Conservation (phyloP, 768 basidiomycete genomes). For the Boletus coccyginus region DNA sequence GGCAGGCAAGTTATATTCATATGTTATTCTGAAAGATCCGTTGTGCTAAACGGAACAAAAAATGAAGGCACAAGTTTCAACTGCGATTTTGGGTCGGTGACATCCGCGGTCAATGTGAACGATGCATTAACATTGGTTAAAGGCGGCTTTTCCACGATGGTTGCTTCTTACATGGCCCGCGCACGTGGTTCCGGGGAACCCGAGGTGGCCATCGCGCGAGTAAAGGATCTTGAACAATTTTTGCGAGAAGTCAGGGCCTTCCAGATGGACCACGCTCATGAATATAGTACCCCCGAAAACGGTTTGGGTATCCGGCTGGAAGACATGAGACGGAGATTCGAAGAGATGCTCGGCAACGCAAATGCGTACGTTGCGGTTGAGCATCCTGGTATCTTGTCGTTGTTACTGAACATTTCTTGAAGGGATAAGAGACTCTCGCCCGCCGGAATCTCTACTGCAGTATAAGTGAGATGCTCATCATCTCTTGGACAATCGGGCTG, state of each 20-base stretch:
- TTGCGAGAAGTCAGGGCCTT: slow-evolving; percentile 61
- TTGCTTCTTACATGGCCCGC: slow-evolving; percentile 71
- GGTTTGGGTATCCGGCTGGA: slow-evolving; percentile 8
- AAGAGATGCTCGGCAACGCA: slow-evolving; percentile 28
- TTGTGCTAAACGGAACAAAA: not conserved
- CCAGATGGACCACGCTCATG: slow-evolving; percentile 53
- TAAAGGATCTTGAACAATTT: slow-evolving; percentile 64
- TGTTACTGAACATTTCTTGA: not conserved
- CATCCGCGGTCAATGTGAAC: not conserved
- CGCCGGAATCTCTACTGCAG: slow-evolving; percentile 3
- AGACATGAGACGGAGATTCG: slow-evolving; percentile 22
- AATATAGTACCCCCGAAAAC: slow-evolving; percentile 11
- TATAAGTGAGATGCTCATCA: not conserved
- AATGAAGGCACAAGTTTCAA: slow-evolving; percentile 36
- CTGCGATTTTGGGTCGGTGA: slow-evolving; percentile 38
- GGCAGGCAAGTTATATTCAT: slow-evolving; percentile 33
- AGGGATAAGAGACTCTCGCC: slow-evolving; percentile 23
- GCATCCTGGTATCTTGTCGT: not conserved
- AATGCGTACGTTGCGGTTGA: slow-evolving; percentile 17
- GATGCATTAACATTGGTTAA: not conserved
- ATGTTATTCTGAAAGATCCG: too few species aligned
- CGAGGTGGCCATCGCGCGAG: slow-evolving; percentile 53
- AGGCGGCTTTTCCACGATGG: slow-evolving; percentile 67
- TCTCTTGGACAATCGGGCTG: not conserved
- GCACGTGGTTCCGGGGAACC: slow-evolving; percentile 70